phyloP scores from a whole-genome alignment of 306 rosid genomes.

The Rosa chinensis region DNA sequence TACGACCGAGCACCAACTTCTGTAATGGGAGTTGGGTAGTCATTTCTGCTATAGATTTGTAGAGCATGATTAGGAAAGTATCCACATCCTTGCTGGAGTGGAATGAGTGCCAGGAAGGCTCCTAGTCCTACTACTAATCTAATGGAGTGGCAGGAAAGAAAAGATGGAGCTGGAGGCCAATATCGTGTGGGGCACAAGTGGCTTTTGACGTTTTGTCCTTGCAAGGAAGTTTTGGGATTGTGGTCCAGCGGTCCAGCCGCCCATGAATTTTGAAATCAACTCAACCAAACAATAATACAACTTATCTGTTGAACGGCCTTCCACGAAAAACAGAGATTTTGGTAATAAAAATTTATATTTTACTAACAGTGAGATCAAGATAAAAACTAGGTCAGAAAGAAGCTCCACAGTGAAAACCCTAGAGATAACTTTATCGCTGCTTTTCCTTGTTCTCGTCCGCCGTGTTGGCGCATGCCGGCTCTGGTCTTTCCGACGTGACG shows the following conservation, averaged over 20 bases:
- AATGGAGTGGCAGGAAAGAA: neutral
- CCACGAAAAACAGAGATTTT: no score
- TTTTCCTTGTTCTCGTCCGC: no score
- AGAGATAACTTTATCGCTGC: no score
- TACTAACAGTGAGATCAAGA: no score
- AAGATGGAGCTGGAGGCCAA: slow-evolving; percentile 6
- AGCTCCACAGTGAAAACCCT: no score
- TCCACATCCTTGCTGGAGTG: slow-evolving; percentile 12
- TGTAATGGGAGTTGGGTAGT: slow-evolving; percentile 1
- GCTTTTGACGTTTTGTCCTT: slow-evolving; percentile 18
- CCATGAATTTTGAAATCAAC: neutral
- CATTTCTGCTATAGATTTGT: neutral
- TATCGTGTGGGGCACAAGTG: slow-evolving; percentile 24
- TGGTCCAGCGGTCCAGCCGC: slow-evolving; percentile 17
- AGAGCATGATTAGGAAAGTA: neutral
- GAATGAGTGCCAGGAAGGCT: slow-evolving; percentile 12
- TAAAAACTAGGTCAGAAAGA: no score
- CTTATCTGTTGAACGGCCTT: no score
- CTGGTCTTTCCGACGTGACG: no score
- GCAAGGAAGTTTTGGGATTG: neutral
- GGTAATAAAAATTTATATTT: no score
- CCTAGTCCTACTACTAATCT: neutral
- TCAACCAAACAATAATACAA: neutral
- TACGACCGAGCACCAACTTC: no score
- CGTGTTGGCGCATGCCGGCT: no score